These are phyloP conservation scores for Aspergillus ochraceoroseus DNA, from an alignment of 2,329 filamentous ascomycete species.

Conservation along the genomic window DNA sequence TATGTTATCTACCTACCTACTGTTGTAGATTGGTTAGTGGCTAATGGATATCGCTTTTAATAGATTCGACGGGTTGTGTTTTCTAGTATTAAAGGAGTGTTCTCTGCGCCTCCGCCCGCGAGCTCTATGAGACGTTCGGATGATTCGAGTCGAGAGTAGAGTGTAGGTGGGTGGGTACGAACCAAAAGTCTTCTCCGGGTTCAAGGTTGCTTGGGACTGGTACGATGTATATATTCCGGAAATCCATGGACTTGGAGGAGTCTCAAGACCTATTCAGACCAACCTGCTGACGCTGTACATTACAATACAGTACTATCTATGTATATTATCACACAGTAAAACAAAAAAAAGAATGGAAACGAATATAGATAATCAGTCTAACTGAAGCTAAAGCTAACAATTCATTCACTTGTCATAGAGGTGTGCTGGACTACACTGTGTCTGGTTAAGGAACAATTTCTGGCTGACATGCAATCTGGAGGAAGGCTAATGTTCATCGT, in stretches of 20 bases:
- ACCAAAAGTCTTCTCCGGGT: too few species aligned
- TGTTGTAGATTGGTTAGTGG: neutral
- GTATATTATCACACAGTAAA: neutral
- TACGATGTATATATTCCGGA: too few species aligned
- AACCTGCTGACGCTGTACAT: too few species aligned
- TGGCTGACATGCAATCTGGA: slow-evolving; percentile 14
- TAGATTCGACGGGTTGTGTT: slow-evolving; percentile 37
- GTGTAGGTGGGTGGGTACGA: neutral
- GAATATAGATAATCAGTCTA: too few species aligned
- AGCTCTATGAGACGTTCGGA: slow-evolving; percentile 22
- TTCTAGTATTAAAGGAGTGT: slow-evolving; percentile 28
- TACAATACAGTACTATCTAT: too few species aligned
- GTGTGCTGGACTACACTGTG: slow-evolving; percentile 14
- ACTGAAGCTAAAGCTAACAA: slow-evolving; percentile 5
- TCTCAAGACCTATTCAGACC: too few species aligned
- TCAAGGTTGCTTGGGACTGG: too few species aligned
- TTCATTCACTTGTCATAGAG: slow-evolving; percentile 16
- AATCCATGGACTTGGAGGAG: too few species aligned
- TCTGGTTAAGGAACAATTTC: slow-evolving; percentile 14
- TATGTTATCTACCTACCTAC: slow-evolving; percentile 18
- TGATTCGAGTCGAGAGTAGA: slow-evolving; percentile 8
- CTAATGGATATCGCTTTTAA: neutral
- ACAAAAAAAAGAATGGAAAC: too few species aligned
- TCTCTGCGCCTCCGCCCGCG: slow-evolving; percentile 33
- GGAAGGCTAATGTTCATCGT: slow-evolving; percentile 14